Evolutionary conservation across 352 stramenopile genomes (phyloP).

Genomic region (Globisporangium cylindrosporum): DNA sequence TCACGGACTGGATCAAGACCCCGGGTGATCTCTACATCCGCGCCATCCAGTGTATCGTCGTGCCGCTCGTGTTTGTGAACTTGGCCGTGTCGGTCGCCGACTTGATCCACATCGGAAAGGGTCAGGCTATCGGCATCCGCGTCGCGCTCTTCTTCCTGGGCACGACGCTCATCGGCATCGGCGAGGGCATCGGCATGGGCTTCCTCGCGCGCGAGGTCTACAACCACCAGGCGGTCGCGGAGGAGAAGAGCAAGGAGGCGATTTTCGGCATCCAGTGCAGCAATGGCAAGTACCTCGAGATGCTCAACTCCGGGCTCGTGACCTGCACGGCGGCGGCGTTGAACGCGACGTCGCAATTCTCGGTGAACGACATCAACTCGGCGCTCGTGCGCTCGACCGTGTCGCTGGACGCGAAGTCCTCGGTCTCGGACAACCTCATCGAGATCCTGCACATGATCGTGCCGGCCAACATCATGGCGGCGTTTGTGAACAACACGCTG

Average conservation of each 20-base stretch:
- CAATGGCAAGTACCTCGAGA: constrained; percentile 66
- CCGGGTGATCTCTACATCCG: constrained; percentile 73
- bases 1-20: constrained; percentile 62
- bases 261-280: constrained; percentile 75
- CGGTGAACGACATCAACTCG: constrained; percentile 54
- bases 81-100: constrained; percentile 66
- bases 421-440: constrained; percentile 65
- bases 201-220: constrained; percentile 47
- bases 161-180: constrained; percentile 42
- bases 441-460: constrained; percentile 58
- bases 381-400: constrained; percentile 46
- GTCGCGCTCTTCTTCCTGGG: constrained; percentile 43
- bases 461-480: constrained; percentile 67
- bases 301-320: constrained; percentile 42
- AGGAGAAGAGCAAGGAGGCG: constrained; percentile 29
- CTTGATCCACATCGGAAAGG: constrained; percentile 51
- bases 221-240: constrained; percentile 24
- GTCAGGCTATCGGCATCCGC: constrained; percentile 38
- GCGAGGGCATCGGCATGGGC: constrained; percentile 58
- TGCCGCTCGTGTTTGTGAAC: constrained; percentile 81
- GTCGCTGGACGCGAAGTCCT: constrained; percentile 34
- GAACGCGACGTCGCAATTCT: constrained; percentile 44
- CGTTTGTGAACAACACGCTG: constrained; percentile 64
- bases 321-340: constrained; percentile 47
- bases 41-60: constrained; percentile 72